Evolutionary conservation across 2,329 filamentous ascomycete species (phyloP).

Genomic region (Gnomoniopsis smithogilvyi): DNA sequence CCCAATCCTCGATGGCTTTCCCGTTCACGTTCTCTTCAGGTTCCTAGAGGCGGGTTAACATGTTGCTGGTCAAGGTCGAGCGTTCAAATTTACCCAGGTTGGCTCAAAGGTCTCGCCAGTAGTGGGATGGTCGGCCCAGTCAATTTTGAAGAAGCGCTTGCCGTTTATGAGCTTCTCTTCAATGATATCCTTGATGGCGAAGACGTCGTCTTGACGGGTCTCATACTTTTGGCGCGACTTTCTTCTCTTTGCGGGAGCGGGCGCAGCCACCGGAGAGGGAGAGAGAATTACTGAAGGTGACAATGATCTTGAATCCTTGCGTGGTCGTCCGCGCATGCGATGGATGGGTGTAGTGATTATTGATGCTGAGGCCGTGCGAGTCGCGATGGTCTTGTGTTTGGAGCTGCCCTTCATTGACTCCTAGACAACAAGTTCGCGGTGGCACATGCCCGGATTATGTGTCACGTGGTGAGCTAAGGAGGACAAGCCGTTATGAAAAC

Average conservation of each 20-base stretch:
- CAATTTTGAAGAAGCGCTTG: slow-evolving; percentile 45
- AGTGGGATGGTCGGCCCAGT: slow-evolving; percentile 52
- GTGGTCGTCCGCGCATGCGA: not conserved
- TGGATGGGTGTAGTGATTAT: not conserved
- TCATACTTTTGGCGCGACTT: slow-evolving; percentile 8
- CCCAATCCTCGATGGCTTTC: slow-evolving; percentile 27
- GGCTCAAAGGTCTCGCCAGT: slow-evolving; percentile 46
- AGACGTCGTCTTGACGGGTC: slow-evolving; percentile 5
- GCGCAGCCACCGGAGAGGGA: not conserved
- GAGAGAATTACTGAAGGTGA: not conserved
- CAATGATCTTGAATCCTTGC: not conserved
- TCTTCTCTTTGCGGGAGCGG: not conserved
- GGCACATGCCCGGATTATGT: slow-evolving; percentile 4
- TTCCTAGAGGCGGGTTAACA: slow-evolving; percentile 19
- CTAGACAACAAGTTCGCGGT: slow-evolving; percentile 6
- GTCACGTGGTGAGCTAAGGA: not conserved
- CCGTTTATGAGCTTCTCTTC: slow-evolving; percentile 31
- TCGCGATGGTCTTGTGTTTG: not conserved
- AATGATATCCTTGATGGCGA: slow-evolving; percentile 34
- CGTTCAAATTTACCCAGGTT: slow-evolving; percentile 44
- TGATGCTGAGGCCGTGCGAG: not conserved
- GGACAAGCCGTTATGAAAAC: not conserved
- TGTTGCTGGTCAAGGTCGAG: not conserved
- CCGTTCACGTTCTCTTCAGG: slow-evolving; percentile 26
- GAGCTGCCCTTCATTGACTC: slow-evolving; percentile 14